A percentile compares a stretch with the other conserved stretches of the same genome.
Conservation (phyloP, 129 eudicot species). For the Artemisia annua region DNA sequence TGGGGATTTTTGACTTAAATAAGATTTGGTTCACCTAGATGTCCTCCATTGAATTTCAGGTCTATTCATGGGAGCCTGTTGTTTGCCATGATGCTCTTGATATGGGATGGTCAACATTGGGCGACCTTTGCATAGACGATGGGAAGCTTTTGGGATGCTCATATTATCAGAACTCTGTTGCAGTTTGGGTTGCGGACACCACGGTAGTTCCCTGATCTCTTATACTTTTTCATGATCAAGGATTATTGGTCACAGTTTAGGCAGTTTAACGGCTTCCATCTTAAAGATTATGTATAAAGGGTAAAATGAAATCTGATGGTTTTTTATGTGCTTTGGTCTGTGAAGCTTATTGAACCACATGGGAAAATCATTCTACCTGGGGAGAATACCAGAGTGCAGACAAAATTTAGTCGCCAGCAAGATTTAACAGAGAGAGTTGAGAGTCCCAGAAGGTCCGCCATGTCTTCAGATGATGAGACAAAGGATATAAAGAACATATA, state of each 20-base stretch:
- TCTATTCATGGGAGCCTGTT: constrained; percentile 99
- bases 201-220: no score
- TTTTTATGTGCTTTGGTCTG: constrained; percentile 18
- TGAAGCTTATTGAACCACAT: constrained; percentile 60
- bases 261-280: neutral
- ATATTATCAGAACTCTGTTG: constrained; percentile 81
- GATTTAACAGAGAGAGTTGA: constrained; percentile 47
- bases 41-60: constrained; percentile 43
- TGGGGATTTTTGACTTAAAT: neutral
- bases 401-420: constrained; percentile 41
- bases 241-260: constrained; percentile 7
- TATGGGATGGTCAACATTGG: constrained; percentile 92
- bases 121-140: constrained; percentile 83
- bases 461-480: constrained; percentile 64
- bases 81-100: constrained; percentile 84
- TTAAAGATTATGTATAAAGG: neutral
- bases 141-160: constrained; percentile 90
- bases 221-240: neutral
- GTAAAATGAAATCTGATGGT: neutral
- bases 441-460: constrained; percentile 51
- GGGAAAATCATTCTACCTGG: constrained; percentile 41
- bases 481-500: constrained; percentile 86
- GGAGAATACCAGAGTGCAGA: constrained; percentile 36
- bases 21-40: constrained; percentile 13
- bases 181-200: constrained; percentile 90